Conservation (phyloP, 1,284 basidiomycete species). For the Gomphus bonarii region DNA sequence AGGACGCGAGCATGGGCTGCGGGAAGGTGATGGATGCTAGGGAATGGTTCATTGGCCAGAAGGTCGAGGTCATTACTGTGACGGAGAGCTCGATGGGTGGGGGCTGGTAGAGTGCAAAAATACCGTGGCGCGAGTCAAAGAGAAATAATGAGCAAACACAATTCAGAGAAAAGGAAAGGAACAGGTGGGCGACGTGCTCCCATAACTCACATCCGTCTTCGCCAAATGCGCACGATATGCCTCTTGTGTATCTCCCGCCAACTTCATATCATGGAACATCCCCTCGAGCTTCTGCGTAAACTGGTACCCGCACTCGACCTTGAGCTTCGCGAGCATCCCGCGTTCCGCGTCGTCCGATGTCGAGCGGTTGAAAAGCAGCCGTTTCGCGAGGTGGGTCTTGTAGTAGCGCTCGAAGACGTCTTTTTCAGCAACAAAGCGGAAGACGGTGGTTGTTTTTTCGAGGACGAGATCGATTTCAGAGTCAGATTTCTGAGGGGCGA, state of each 20-base stretch:
- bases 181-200: too few species aligned
- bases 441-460: slow-evolving; percentile 93
- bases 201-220: background rate
- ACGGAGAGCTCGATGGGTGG: slow-evolving; percentile 76
- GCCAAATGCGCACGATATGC: slow-evolving; percentile 18
- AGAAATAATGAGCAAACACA: background rate
- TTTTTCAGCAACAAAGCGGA: slow-evolving; percentile 92
- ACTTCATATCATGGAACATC: slow-evolving; percentile 98
- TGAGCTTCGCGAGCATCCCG: slow-evolving; percentile 96
- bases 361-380: slow-evolving; percentile 77
- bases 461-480: slow-evolving; percentile 82
- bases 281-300: slow-evolving; percentile 98
- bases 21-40: slow-evolving; percentile 61
- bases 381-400: slow-evolving; percentile 91
- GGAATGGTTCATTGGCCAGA: slow-evolving; percentile 70
- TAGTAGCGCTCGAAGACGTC: slow-evolving; percentile 99
- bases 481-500: slow-evolving; percentile 84
- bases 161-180: background rate
- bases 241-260: slow-evolving; percentile 77
- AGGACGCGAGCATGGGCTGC: slow-evolving; percentile 48
- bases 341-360: slow-evolving; percentile 97
- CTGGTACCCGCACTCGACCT: slow-evolving; percentile 92
- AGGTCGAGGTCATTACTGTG: slow-evolving; percentile 86
- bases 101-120: slow-evolving; percentile 34
- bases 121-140: too few species aligned